Evolutionary conservation across 805 yeast genomes (phyloP), one percentile per base, ranked within the genome.

Genomic region (Myxozyma nipponensis): DNA sequence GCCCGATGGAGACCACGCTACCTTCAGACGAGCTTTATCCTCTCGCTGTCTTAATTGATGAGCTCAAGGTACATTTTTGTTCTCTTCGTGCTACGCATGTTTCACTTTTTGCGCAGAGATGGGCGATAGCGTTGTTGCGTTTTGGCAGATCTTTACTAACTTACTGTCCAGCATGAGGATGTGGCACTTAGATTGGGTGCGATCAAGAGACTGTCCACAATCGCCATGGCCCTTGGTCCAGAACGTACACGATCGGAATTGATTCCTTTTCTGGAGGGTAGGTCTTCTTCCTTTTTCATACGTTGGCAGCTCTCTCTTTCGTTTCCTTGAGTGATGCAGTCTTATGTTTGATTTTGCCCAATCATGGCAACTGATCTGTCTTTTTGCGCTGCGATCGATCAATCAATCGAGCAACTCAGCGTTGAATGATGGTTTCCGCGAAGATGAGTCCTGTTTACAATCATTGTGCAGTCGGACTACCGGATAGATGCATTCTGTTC

Each of bases 21-120:
- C n/a, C 47, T 6, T 32, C 52, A 18, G 70, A 82, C 65, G 89
- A 83, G 61, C 77, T 93, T 50, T 91, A 87, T 65, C 98, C 99
- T 40, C 79, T 93, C 69, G 98, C 98, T 15, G 77, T 93, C 61
- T 78, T 93, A 53, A 89, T 93, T 87, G 98, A 95, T 68, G 99
- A 95, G 70, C 78, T 93, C 68, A 86, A 86, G 62, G 69, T 66
- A 41, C 28, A n/a, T n/a, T n/a, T n/a, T n/a, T n/a, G n/a, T n/a
- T n/a, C n/a, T n/a, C n/a, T n/a, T n/a, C n/a, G n/a, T 57, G 44
- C 7, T 26, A 25, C 13, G n/a, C 13, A 18, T 30, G 46, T 23
- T 21, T 32, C 21, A 7, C 19, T 9, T 41, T 18, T 18, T n/a
- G n/a, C n/a, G n/a, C 23, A 13, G 9, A 36, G 23, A n/a, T n/a